Percentiles rank a stretch among this genome's conserved stretches.
phyloP scores from a whole-genome alignment of 306 rosid species.

The Echinosophora koreensis region DNA sequence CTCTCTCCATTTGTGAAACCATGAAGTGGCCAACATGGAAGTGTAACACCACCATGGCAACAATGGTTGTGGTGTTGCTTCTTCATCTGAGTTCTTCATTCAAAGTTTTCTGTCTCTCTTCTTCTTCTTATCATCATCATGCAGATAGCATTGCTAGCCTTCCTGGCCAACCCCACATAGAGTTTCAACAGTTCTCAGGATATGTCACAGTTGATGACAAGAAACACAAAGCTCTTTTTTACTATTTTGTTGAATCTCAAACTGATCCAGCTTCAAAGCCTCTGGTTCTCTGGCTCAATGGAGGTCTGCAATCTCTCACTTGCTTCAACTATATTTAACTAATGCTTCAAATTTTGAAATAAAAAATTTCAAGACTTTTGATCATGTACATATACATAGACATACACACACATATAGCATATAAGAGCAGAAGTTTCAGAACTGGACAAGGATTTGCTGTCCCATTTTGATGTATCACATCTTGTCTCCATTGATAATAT shows the following conservation, averaged over 20 bases:
- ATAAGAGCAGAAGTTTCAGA: background rate
- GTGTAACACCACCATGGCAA: slow-evolving; percentile 36
- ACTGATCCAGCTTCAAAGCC: slow-evolving; percentile 71
- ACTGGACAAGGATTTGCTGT: no score
- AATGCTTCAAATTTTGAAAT: slow-evolving; percentile 24
- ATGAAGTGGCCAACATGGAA: slow-evolving; percentile 46
- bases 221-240: slow-evolving; percentile 61
- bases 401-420: no score
- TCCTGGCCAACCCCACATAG: slow-evolving; percentile 70
- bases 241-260: slow-evolving; percentile 76
- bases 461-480: no score
- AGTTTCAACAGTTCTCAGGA: slow-evolving; percentile 71
- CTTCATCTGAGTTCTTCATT: slow-evolving; percentile 46
- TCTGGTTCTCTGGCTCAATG: slow-evolving; percentile 85
- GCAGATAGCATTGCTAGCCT: slow-evolving; percentile 57
- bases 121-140: slow-evolving; percentile 6
- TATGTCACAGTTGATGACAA: slow-evolving; percentile 64
- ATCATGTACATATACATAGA: no score
- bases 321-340: background rate
- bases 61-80: slow-evolving; percentile 36
- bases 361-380: background rate
- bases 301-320: slow-evolving; percentile 59
- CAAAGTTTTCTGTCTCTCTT: slow-evolving; percentile 41
- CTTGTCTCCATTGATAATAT: no score
- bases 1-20: slow-evolving; percentile 36